These are phyloP conservation scores for Cladosporium velox DNA, from an alignment of 2,329 filamentous ascomycete genomes.

Conservation along the genomic window DNA sequence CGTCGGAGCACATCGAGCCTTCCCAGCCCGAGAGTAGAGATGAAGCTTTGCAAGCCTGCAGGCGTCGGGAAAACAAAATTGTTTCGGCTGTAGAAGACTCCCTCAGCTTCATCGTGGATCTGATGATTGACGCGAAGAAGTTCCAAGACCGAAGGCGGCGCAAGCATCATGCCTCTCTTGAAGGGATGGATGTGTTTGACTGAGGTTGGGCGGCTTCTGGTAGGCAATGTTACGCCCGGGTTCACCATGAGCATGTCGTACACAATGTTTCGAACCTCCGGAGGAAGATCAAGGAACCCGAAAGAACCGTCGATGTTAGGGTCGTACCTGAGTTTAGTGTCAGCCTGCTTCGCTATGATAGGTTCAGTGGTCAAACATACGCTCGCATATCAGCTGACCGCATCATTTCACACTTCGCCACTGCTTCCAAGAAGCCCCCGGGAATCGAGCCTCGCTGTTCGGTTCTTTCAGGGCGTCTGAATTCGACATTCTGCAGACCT, in stretches of 20 bases:
- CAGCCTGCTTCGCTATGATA: too few species aligned
- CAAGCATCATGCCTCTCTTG: neutral
- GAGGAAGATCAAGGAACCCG: constrained; percentile 30
- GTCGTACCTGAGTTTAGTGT: too few species aligned
- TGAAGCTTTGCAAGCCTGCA: neutral
- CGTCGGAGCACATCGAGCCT: neutral
- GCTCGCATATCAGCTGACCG: neutral
- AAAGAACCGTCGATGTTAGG: neutral
- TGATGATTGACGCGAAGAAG: constrained; percentile 49
- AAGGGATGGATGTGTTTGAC: neutral
- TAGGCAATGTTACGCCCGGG: neutral
- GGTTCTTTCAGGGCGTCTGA: neutral
- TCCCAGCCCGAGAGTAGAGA: neutral
- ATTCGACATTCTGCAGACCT: constrained; percentile 11
- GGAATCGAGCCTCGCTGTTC: neutral
- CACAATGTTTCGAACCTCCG: constrained; percentile 40
- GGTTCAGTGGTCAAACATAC: too few species aligned
- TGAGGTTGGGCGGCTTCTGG: neutral
- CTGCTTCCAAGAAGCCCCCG: neutral
- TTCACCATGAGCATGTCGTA: constrained; percentile 26
- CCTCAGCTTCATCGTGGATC: constrained; percentile 49
- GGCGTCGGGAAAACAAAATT: constrained; percentile 37
- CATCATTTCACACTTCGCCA: neutral
- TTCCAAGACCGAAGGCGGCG: constrained; percentile 32
- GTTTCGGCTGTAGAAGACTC: constrained; percentile 49